Base-by-base conservation (phyloP, 768 basidiomycete species). In the Gloeostereum incarnatum region DNA sequence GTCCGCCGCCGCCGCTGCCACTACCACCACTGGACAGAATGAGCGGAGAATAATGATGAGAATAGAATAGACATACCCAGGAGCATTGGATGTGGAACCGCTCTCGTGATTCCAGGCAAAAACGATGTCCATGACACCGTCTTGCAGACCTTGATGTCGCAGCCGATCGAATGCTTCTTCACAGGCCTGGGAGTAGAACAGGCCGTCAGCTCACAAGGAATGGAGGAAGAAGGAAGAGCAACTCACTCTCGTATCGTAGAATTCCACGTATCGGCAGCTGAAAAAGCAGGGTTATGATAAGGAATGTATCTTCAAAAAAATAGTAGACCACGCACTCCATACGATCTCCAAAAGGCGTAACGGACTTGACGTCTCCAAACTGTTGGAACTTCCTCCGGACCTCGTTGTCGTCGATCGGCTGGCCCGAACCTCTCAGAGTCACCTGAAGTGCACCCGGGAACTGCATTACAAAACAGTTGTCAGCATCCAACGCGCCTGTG, bases 191-290 rank as follows among this genome's bases (percentile, higher is more conserved):
- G 31, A 33, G 29, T 4, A 26, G 17, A 11, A 19, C 18, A 16
- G 19, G 30, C 49, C 9, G n/a, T n/a, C n/a, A n/a, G n/a, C n/a
- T n/a, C n/a, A n/a, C n/a, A n/a, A 22, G 22, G 27, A 3, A 31
- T 25, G 4, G 24, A 10, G 25, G 6, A 14, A 6, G 30, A 37
- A 6, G 11, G 39, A 18, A 25, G 22, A 32, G 25, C 5, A 3
- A 49, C 78, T 56, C 46, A 86, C 90, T 55, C 90, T 65, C 17
- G 75, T 87, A 53, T 99, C 96, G 53, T 81, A 99, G 53, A 79
- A 92, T 54, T 98, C 92, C n/a, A 98, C 84, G 46, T 87, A 79
- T 42, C 87, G 81, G 49, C 89, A 85, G 48, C 91, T 97, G 43
- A 26, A 41, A 27, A 24, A 30, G 4, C 26, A 20, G 33, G 2